These are phyloP conservation scores for Aspergillus mulundensis DNA, from an alignment of 495 filamentous ascomycete genomes.

Conservation along the genomic window DNA sequence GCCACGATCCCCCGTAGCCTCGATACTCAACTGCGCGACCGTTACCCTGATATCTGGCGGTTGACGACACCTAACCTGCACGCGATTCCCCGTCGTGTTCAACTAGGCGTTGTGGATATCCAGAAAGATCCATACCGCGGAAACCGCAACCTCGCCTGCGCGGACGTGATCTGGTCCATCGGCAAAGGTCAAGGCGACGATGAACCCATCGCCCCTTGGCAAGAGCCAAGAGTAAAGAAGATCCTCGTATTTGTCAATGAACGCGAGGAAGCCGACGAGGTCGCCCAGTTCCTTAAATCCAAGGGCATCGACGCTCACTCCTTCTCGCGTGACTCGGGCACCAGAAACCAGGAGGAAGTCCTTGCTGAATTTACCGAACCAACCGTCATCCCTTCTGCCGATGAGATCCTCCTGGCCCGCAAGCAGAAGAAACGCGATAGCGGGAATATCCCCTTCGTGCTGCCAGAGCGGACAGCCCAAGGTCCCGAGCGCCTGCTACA, in stretches of 20 bases:
- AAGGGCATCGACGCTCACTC: conserved; percentile 87
- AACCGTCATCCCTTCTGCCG: conserved; percentile 37
- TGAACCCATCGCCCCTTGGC: conserved; percentile 30
- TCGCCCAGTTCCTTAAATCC: conserved; percentile 70
- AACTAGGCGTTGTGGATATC: conserved; percentile 88
- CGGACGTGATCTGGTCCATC: conserved; percentile 90
- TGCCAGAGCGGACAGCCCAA: conserved; percentile 18
- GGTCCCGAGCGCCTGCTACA: conserved; percentile 37
- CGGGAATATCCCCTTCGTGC: conserved; percentile 31
- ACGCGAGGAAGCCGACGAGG: conserved; percentile 77
- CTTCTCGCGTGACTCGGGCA: conserved; percentile 73
- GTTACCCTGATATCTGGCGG: conserved; percentile 76
- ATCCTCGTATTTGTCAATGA: conserved; percentile 98
- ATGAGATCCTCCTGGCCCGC: conserved; percentile 34
- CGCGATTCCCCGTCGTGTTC: conserved; percentile 89
- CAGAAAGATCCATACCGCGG: conserved; percentile 84
- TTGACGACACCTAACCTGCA: conserved; percentile 93
- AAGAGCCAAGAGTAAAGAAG: conserved; percentile 63
- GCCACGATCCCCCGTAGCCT: conserved; percentile 90
- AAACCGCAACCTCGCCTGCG: conserved; percentile 87
- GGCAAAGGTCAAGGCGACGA: conserved; percentile 62
- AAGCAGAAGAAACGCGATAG: conserved; percentile 31
- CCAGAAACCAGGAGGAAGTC: conserved; percentile 67
- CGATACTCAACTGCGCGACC: conserved; percentile 72
- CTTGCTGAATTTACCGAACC: conserved; percentile 71